Base-by-base conservation (phyloP, 805 yeast species). In the Saccharomycopsis sp. region DNA sequence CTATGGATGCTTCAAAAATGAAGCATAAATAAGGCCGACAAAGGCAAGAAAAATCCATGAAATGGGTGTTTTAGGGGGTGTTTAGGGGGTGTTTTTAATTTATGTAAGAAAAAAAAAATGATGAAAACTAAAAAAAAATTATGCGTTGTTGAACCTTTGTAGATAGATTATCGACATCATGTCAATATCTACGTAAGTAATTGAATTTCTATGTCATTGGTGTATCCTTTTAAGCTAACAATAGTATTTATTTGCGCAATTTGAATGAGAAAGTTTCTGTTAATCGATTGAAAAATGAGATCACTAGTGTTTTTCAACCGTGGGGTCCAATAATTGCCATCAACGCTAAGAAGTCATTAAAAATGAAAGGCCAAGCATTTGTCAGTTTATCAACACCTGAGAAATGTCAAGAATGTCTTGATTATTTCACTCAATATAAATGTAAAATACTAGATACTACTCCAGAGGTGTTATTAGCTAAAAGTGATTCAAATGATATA, bases 351-450 rank as follows among this genome's bases (percentile, higher is more conserved):
- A 72, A 72, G 48, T 80, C 77, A 52, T 54, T 85, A n/a, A 71
- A 68, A 50, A 69, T 81, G 72, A 71, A 81, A 45, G 96, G 96
- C 2, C 95, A 86, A 59, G 95, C 95, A 1, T 86, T 85, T 59
- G 69, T 86, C 4, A 75, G 85, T 0, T 75, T 79, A 42, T 67
- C 63, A 3, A 56, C 59, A 16, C 54, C 55, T 1, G 64, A 65
- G 3, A 54, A 56, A 21, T 49, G 52, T 17, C 20, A 21, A 14
- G 14, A 24, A 11, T 34, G 43, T 26, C 20, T 32, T 17, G 31
- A 44, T 3, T 19, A 28, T 22, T 40, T 44, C 24, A 23, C 33
- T 83, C 82, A 0, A 56, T 72, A 2, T 62, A 43, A 26, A 5
- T 43, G 23, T 21, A 33, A 33, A 32, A 22, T 42, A 7, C 31